phyloP scores from a whole-genome alignment of 2,329 filamentous ascomycete genomes.

The Exophiala oligosperma region DNA sequence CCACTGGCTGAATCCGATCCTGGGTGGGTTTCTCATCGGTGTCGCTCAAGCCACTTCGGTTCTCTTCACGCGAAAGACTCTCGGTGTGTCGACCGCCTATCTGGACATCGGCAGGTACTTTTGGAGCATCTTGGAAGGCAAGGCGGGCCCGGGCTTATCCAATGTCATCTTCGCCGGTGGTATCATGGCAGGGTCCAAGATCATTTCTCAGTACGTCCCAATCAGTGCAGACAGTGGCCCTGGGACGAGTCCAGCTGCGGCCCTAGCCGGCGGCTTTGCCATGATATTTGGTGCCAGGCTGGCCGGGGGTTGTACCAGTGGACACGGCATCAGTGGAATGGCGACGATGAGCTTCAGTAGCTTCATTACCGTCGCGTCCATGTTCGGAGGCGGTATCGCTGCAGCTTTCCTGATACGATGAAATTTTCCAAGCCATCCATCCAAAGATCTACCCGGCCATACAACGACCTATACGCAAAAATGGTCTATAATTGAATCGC shows the following conservation, averaged over 20 bases:
- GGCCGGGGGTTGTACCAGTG: constrained; percentile 67
- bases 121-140: constrained; percentile 42
- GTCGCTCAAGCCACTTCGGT: constrained; percentile 59
- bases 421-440: background rate
- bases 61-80: constrained; percentile 51
- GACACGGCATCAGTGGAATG: constrained; percentile 68
- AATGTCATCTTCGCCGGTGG: constrained; percentile 57
- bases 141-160: constrained; percentile 35
- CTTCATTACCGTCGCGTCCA: constrained; percentile 59
- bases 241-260: constrained; percentile 35
- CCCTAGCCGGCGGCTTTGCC: constrained; percentile 55
- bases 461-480: background rate
- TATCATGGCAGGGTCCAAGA: constrained; percentile 40
- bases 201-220: constrained; percentile 23
- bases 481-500: too few species aligned
- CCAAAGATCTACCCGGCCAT: background rate
- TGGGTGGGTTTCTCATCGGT: constrained; percentile 61
- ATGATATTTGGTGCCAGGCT: constrained; percentile 63
- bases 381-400: constrained; percentile 57
- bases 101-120: constrained; percentile 61
- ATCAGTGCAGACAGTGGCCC: constrained; percentile 8
- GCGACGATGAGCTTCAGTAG: constrained; percentile 63
- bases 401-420: constrained; percentile 13
- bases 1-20: constrained; percentile 46
- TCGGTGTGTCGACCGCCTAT: constrained; percentile 63